Base-by-base conservation (phyloP, 345 rosid species). In the Carallia brachiata region DNA sequence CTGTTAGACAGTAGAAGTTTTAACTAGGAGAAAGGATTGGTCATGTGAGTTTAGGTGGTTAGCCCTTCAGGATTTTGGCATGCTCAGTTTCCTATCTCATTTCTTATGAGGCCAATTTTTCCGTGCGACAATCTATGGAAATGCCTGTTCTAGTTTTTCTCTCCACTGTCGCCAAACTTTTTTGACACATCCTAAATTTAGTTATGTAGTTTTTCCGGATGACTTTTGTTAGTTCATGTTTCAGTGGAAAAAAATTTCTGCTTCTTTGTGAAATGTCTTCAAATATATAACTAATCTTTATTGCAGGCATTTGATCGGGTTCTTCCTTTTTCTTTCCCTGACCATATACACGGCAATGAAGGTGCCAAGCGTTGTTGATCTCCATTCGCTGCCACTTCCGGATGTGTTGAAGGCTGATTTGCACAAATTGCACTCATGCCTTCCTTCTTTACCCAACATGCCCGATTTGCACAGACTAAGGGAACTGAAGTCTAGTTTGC, bases 291-390 rank as follows among this genome's bases (percentile, higher is more conserved):
- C 63, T 47, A 0, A 36, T 57, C 39, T 64, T 75, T 27, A 48
- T 47, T 81, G 89, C 89, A 94, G 98, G 84, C 98, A 94, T 84
- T 83, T 94, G 86, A 90, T 94, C 77, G 98, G 98, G n/a, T 94
- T 94, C 83, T 94, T 94, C 82, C 67, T 94, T 73, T 94, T 94
- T 83, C 92, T 94, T 66, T 77, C 95, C 62, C 86, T 94, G 34
- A 90, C 98, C 16, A 86, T 91, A 75, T 94, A 89, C 74, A 90
- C 97, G 52, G 98, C 98, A 4, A 83, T 54, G 66, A 87, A 82
- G 85, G 85, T 90, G 69, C 98, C 97, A 1, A 73, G 80, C 47
- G 97, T 86, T 62, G 90, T 88, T 54, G 97, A 93, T 81, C 88
- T 93, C 74, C 89, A 91, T 39, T 81, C 90, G 36, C 72, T 94